These are phyloP conservation scores for Rubroshorea leprosula DNA, from an alignment of 345 rosid species.

Conservation along the genomic window DNA sequence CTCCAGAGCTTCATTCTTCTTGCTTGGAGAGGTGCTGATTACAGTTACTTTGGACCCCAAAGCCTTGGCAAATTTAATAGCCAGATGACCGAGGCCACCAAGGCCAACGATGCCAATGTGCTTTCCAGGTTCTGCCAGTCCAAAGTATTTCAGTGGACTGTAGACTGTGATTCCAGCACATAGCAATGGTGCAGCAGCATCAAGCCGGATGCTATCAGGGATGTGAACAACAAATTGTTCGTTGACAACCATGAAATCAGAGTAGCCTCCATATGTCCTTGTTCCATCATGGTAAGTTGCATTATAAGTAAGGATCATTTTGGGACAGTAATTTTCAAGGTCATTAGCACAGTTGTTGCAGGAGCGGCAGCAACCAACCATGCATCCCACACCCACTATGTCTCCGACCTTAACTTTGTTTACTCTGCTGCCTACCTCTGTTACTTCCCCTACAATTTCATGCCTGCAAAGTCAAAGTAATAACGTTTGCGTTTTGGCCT, in stretches of 20 bases:
- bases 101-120: constrained; percentile 42
- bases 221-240: constrained; percentile 42
- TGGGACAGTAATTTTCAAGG: constrained; percentile 46
- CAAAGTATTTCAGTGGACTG: constrained; percentile 49
- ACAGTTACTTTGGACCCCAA: constrained; percentile 59
- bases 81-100: constrained; percentile 45
- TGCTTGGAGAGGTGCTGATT: constrained; percentile 34
- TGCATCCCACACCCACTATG: constrained; percentile 43
- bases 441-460: constrained; percentile 52
- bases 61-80: constrained; percentile 58
- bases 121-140: constrained; percentile 31
- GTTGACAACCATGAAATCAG: constrained; percentile 43
- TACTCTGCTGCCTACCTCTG: constrained; percentile 47
- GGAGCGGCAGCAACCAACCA: constrained; percentile 39
- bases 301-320: constrained; percentile 28
- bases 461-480: constrained; percentile 29
- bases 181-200: constrained; percentile 47
- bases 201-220: constrained; percentile 44
- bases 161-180: constrained; percentile 65
- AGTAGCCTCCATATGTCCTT: constrained; percentile 48
- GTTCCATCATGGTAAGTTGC: constrained; percentile 34
- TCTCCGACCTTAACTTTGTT: constrained; percentile 47
- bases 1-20: constrained; percentile 39
- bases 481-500: not conserved
- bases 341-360: constrained; percentile 38